Conservation (phyloP, 352 stramenopile genomes). For the Phytophthora rubi region DNA sequence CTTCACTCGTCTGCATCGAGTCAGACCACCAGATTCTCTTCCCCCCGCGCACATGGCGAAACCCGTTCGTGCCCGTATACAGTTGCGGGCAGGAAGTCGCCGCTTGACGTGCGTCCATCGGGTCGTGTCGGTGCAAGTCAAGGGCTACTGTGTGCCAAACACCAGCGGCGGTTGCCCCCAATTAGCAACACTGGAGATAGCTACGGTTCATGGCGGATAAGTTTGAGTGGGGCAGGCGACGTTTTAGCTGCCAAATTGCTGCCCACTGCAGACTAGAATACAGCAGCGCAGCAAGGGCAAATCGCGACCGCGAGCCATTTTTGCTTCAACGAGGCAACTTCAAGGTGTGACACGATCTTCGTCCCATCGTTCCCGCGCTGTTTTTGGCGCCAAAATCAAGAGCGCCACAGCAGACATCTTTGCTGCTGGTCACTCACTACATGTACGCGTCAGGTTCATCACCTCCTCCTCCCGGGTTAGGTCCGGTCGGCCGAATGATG, state of each 20-base stretch:
- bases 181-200: constrained; percentile 9
- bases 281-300: constrained; percentile 2
- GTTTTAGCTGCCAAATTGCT: background rate
- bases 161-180: background rate
- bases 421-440: background rate
- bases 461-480: constrained; percentile 1
- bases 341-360: constrained; percentile 31
- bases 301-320: constrained; percentile 8
- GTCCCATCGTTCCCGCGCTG: constrained; percentile 11
- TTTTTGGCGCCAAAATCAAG: constrained; percentile 18
- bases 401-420: background rate
- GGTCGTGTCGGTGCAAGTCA: background rate
- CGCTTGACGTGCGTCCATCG: constrained; percentile 7
- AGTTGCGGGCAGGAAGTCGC: constrained; percentile 8
- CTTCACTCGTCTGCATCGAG: constrained; percentile 27
- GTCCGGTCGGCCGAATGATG: constrained; percentile 15
- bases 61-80: background rate
- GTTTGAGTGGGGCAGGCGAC: constrained; percentile 2
- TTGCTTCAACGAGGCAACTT: constrained; percentile 24
- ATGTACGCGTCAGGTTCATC: background rate
- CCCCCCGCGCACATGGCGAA: constrained; percentile 19
- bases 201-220: constrained; percentile 20
- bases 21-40: constrained; percentile 25
- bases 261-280: background rate
- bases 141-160: background rate